Percentiles rank a stretch among this genome's conserved stretches.
Conservation (phyloP, 2,329 filamentous ascomycete species). For the Macroventuria anomochaeta region DNA sequence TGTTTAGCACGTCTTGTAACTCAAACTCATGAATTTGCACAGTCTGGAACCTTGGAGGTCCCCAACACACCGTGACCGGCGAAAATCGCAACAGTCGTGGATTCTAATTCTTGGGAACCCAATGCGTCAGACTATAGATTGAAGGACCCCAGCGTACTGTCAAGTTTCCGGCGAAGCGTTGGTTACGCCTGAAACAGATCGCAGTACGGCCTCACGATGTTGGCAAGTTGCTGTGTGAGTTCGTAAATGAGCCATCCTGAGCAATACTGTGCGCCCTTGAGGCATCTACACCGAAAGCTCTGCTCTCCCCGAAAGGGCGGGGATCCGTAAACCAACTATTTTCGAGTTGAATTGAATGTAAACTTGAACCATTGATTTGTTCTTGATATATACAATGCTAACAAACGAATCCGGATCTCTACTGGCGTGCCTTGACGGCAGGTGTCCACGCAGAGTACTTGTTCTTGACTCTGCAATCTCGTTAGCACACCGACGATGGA, state of each 20-base stretch:
- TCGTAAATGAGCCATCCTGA: not conserved
- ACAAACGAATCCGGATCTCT: constrained; percentile 21
- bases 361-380: constrained; percentile 12
- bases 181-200: not conserved
- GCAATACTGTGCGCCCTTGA: not conserved
- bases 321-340: not conserved
- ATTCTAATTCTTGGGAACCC: no score
- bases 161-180: not conserved
- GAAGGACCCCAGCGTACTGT: not conserved
- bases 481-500: constrained; percentile 15
- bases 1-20: not conserved
- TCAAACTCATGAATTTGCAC: not conserved
- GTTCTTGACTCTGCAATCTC: constrained; percentile 52
- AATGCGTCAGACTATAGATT: no score
- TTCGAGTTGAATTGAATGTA: not conserved
- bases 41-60: not conserved
- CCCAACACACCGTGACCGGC: no score
- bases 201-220: not conserved
- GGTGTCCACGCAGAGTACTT: constrained; percentile 59
- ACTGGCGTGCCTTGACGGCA: constrained; percentile 53
- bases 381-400: constrained; percentile 35
- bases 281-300: no score
- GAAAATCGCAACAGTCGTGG: no score
- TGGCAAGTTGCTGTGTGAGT: not conserved
- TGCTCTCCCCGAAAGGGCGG: not conserved